Evolutionary conservation across 129 eudicot species (phyloP), one percentile per base, ranked within the genome.

Genomic region (Arctium lappa): DNA sequence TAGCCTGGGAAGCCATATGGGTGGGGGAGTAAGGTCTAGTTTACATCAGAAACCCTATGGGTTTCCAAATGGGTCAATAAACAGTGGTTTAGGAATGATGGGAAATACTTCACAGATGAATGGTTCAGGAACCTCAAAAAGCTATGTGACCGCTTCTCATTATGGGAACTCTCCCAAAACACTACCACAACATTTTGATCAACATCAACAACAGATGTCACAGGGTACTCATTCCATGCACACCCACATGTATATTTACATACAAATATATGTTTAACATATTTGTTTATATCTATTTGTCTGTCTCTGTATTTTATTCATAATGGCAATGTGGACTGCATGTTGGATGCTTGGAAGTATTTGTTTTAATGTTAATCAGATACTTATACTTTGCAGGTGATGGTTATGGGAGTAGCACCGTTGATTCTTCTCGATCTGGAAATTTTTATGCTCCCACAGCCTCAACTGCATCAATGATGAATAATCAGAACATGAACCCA

Each of bases 1-100:
- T 77, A 93, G 71, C 63, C 90, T 91, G 63, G 98, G 98, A 66
- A 87, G 91, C 85, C 97, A 90, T 74, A 89, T 95, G 92, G 89
- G 94, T 80, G 90, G 91, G 80, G 94, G 92, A 75, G 83, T 89
- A 13, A 90, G 97, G 88, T 90, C 99, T 46, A 84, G 87, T 31
- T 63, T 96, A 89, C 99, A 93, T 81, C 95, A 90, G 86, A 93
- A 88, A 76, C 79, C 93, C 7, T 85, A 84, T 29, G 97, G 86
- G 44, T 84, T 82, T 79, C 65, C 93, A 50, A 91, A 85, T 83
- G 94, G 97, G 69, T 48, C 91, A 38, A 53, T 87, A 69, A 93
- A 87, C 83, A 89, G 89, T 79, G 92, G 95, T 16, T 77, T 90
- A 75, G 97, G 93, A 71, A 85, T 77, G 71, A 73, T 77, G 82